Percentiles rank a stretch among this genome's conserved stretches.
phyloP scores from a whole-genome alignment of 345 rosid genomes.

The Hevea brasiliensis region DNA sequence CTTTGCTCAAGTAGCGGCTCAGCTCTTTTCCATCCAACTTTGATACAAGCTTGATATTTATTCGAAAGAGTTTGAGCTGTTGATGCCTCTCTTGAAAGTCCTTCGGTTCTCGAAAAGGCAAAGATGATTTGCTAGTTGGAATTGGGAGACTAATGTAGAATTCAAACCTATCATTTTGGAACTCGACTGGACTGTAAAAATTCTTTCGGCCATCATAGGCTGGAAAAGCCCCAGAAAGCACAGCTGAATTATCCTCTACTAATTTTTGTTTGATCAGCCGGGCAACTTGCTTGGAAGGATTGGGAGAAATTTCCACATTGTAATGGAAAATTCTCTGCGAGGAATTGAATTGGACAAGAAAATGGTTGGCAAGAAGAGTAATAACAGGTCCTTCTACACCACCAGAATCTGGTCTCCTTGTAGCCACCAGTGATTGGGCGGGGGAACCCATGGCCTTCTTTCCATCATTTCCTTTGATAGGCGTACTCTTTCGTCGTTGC shows the following conservation, averaged over 20 bases:
- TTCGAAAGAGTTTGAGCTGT: constrained; percentile 63
- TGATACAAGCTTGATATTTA: constrained; percentile 75
- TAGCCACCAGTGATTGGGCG: constrained; percentile 46
- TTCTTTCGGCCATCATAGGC: constrained; percentile 86
- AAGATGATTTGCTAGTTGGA: constrained; percentile 41
- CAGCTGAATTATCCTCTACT: constrained; percentile 50
- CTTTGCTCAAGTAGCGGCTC: constrained; percentile 60
- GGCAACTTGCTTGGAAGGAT: constrained; percentile 78
- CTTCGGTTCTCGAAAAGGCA: constrained; percentile 29
- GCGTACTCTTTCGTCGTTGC: constrained; percentile 32
- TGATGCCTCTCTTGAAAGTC: constrained; percentile 50
- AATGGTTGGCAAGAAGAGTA: constrained; percentile 89
- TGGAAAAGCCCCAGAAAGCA: constrained; percentile 62
- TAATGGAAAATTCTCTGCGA: constrained; percentile 76
- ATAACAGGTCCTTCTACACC: constrained; percentile 77
- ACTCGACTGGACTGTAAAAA: constrained; percentile 81
- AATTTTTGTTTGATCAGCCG: constrained; percentile 80
- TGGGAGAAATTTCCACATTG: constrained; percentile 81
- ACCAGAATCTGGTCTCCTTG: constrained; percentile 81
- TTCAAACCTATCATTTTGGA: constrained; percentile 80
- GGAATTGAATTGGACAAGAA: constrained; percentile 73
- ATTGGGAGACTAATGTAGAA: constrained; percentile 83
- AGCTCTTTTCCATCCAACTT: constrained; percentile 74
- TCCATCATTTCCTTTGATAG: constrained; percentile 41
- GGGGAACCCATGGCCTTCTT: constrained; percentile 39